phyloP scores from a whole-genome alignment of 345 rosid genomes.

The Salix suchowensis region DNA sequence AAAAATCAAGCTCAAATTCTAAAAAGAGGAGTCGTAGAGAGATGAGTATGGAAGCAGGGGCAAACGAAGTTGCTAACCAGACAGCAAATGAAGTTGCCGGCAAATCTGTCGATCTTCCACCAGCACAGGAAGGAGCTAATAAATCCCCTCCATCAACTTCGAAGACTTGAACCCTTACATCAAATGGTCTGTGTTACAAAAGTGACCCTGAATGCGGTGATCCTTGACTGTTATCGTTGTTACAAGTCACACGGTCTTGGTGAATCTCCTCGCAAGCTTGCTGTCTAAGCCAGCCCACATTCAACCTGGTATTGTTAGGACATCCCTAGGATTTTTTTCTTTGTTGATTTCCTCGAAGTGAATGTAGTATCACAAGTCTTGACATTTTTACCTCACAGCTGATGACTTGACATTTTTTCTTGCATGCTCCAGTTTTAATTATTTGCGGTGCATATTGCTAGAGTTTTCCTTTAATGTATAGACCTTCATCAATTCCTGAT shows the following conservation, averaged over 20 bases:
- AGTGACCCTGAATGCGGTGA: not conserved
- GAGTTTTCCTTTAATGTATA: not conserved
- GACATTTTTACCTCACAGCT: not conserved
- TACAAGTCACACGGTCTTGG: too few species aligned
- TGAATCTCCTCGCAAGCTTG: too few species aligned
- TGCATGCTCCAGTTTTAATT: not conserved
- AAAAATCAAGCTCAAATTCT: slow-evolving; percentile 37
- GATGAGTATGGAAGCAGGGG: slow-evolving; percentile 37
- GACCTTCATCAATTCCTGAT: not conserved
- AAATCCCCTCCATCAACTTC: slow-evolving; percentile 10
- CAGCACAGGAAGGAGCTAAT: slow-evolving; percentile 13
- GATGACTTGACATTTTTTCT: not conserved
- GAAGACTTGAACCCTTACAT: not conserved
- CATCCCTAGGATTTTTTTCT: not conserved
- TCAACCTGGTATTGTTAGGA: slow-evolving; percentile 8
- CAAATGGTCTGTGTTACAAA: not conserved
- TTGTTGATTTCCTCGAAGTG: not conserved
- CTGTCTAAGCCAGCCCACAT: not conserved
- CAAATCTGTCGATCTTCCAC: slow-evolving; percentile 21
- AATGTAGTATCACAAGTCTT: not conserved
- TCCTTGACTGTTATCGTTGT: not conserved
- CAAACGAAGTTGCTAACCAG: slow-evolving; percentile 7
- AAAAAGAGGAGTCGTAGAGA: slow-evolving; percentile 59
- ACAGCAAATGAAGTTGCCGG: slow-evolving; percentile 30
- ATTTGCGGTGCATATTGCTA: not conserved